Conservation (phyloP, 1,284 basidiomycete species). For the Sanghuangporus sanghuang region DNA sequence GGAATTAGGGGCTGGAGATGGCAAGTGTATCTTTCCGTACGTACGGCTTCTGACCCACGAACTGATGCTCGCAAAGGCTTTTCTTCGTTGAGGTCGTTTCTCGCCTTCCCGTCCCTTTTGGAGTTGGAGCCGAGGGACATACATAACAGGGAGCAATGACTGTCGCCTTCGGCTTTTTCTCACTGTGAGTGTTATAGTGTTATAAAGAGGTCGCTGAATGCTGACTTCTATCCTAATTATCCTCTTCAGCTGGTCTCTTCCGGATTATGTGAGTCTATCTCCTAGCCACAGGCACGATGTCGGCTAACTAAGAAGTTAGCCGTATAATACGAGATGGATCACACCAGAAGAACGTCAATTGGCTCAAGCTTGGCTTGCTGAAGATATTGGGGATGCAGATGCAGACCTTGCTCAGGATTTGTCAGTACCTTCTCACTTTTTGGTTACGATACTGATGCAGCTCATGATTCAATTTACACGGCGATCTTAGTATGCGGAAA, state of each 20-base stretch:
- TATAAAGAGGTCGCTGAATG: background rate
- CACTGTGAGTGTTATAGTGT: slow-evolving; percentile 13
- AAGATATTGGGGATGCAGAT: slow-evolving; percentile 38
- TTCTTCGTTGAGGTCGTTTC: slow-evolving; percentile 24
- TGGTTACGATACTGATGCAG: background rate
- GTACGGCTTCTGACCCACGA: background rate
- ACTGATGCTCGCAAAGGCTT: too few relatives aligned
- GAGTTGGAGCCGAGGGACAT: background rate
- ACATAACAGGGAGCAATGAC: slow-evolving; percentile 17
- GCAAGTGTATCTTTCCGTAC: slow-evolving; percentile 16
- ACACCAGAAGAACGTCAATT: slow-evolving; percentile 34
- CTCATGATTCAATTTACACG: background rate
- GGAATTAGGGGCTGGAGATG: slow-evolving; percentile 41
- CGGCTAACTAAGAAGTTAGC: too few relatives aligned
- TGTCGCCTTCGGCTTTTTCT: slow-evolving; percentile 16
- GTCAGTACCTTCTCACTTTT: slow-evolving; percentile 11
- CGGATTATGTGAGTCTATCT: too few relatives aligned
- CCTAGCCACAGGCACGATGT: too few relatives aligned
- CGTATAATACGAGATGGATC: slow-evolving; percentile 39
- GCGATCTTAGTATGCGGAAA: slow-evolving; percentile 17
- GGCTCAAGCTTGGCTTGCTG: slow-evolving; percentile 38
- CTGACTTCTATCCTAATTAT: slow-evolving; percentile 1
- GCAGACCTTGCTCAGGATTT: slow-evolving; percentile 28
- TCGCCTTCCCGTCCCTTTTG: background rate
- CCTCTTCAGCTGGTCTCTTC: too few relatives aligned